phyloP scores from a whole-genome alignment of 2,329 filamentous ascomycete genomes.

The Monosporascus sp. region DNA sequence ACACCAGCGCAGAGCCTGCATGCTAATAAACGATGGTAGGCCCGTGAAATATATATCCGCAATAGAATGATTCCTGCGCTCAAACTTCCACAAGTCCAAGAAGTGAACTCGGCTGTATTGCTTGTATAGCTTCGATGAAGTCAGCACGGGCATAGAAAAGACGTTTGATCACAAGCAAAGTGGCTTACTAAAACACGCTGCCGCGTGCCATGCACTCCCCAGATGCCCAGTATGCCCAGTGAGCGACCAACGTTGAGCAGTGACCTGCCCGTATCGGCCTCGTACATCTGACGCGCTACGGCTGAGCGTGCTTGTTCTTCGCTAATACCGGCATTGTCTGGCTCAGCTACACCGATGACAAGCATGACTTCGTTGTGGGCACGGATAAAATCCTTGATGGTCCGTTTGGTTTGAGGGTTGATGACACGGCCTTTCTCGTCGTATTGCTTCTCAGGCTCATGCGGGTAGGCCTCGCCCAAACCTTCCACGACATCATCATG shows the following conservation, averaged over 20 bases:
- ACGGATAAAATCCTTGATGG: constrained; percentile 53
- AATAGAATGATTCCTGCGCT: constrained; percentile 29
- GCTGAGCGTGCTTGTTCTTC: constrained; percentile 33
- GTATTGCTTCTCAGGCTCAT: constrained; percentile 43
- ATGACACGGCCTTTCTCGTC: constrained; percentile 52
- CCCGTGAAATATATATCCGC: constrained; percentile 32
- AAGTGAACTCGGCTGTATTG: constrained; percentile 46
- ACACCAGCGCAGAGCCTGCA: constrained; percentile 27
- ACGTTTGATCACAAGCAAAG: neutral
- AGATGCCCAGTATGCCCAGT: constrained; percentile 40
- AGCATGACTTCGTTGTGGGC: constrained; percentile 61
- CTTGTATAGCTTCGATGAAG: constrained; percentile 42
- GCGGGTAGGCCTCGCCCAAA: constrained; percentile 37
- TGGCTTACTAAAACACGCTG: constrained; percentile 47
- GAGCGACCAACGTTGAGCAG: constrained; percentile 31
- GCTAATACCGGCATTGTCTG: constrained; percentile 41
- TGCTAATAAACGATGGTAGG: constrained; percentile 34
- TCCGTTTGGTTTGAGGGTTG: constrained; percentile 49
- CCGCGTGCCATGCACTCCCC: constrained; percentile 49
- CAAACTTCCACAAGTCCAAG: constrained; percentile 34
- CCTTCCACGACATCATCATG: constrained; percentile 54
- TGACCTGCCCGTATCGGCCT: constrained; percentile 40
- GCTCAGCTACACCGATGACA: constrained; percentile 58
- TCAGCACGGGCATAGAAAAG: constrained; percentile 2
- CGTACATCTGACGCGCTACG: constrained; percentile 41